Evolutionary conservation across 192 early-diverging fungal genomes (phyloP), one percentile per base, ranked within the genome.

Genomic region (Chytriomyces hyalinus): DNA sequence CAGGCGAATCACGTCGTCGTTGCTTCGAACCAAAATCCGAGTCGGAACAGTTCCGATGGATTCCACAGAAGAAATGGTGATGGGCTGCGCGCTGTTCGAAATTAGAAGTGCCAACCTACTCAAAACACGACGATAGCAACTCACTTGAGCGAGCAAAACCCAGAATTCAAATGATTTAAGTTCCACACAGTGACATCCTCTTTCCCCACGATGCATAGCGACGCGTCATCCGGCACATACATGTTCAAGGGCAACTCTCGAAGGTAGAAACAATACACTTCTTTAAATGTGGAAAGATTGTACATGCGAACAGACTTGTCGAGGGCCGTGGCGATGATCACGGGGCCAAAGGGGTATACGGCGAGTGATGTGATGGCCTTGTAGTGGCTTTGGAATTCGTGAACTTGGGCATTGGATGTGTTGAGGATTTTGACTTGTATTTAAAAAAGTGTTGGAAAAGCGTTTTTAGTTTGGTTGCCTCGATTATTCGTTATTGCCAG

Each of bases 291-390:
- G 48, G 80, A 81, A 24, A 89, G 68, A 73, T 72, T 83, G 62
- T 72, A 89, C 80, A 89, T 76, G 7, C 85, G 60, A n/a, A 89
- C 65, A 8, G 80, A 75, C n/a, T 79, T 68, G 70, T 89, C 87
- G 59, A 84, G 49, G 2, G 80, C 79, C 28, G 80, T 76, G 9
- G 85, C 73, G 17, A 87, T 72, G 24, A 88, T 53, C 8, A 87
- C 65, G 2, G 80, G 81, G 6, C 80, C 82, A 60, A 78, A 78
- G 6, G 81, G 84, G 62, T 84, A 84, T 3, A 80, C 5, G 8
- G 80, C 80, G 3, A 89, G 47, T 0, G 82, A 49, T 22, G 85
- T 85, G 9, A 89, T 82, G 17, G 78, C 36, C 62, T 83, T 82
- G 7, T 86, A 81, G 46, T 89, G 87, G 17, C 67, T 63, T 11